A percentile compares a stretch with the other conserved stretches of the same genome.
Conservation (phyloP, 345 rosid genomes). For the Litchi chinensis region DNA sequence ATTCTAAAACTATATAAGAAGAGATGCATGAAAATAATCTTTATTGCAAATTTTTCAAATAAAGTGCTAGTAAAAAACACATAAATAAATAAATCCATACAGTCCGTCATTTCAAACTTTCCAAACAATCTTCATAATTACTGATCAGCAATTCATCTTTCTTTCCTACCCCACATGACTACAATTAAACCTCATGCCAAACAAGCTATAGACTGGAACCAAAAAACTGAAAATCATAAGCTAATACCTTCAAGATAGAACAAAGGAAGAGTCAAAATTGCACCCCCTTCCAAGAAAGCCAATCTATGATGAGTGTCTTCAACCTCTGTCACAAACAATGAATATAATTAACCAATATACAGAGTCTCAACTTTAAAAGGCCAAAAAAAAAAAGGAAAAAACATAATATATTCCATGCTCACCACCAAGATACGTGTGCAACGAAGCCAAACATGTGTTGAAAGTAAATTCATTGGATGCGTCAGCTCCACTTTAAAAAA, state of each 20-base stretch:
- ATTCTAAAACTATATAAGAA: background rate
- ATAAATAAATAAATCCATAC: background rate
- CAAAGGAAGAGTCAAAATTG: slow-evolving; percentile 62
- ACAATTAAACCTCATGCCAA: background rate
- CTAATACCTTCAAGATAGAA: slow-evolving; percentile 82
- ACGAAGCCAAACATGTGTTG: slow-evolving; percentile 74
- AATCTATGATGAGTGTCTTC: slow-evolving; percentile 76
- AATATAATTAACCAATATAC: slow-evolving; percentile 19
- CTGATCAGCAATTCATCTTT: background rate
- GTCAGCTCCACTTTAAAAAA: slow-evolving; percentile 28
- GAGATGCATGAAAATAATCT: background rate
- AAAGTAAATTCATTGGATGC: slow-evolving; percentile 53
- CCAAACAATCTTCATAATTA: background rate
- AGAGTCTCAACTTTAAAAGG: background rate
- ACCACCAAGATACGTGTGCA: slow-evolving; percentile 96
- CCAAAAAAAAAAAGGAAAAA: background rate
- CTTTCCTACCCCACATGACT: background rate
- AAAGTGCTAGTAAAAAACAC: slow-evolving; percentile 5
- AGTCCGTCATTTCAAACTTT: background rate
- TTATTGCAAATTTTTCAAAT: background rate
- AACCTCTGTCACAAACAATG: slow-evolving; percentile 56
- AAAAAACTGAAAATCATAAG: background rate
- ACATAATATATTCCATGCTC: slow-evolving; percentile 19
- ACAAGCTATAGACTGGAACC: background rate
- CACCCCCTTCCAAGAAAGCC: slow-evolving; percentile 82